A percentile compares a stretch with the other conserved stretches of the same genome.
phyloP scores from a whole-genome alignment of 192 early-diverging fungal species.

The Helicostylum pulchrum region DNA sequence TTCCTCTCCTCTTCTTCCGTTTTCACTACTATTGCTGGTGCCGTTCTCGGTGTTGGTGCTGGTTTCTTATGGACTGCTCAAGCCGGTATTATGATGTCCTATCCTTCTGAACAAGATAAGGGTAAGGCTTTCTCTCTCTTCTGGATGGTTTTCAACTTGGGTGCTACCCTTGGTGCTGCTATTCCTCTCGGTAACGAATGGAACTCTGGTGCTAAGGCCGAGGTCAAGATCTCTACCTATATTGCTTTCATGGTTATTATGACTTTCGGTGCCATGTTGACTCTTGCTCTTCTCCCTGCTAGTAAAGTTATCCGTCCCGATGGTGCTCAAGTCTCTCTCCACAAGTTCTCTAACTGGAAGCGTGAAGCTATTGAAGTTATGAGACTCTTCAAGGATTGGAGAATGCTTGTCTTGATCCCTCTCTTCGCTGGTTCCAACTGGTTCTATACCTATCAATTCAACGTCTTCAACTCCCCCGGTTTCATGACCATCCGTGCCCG shows the following conservation, averaged over 20 bases:
- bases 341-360: constrained; percentile 66
- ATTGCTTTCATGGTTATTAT: constrained; percentile 70
- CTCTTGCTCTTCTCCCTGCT: constrained; percentile 56
- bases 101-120: constrained; percentile 79
- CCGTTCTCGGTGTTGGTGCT: constrained; percentile 78
- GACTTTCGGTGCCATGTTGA: constrained; percentile 56
- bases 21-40: constrained; percentile 75
- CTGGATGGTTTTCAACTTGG: constrained; percentile 86
- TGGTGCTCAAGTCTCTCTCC: constrained; percentile 63
- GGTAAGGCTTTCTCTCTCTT: constrained; percentile 80
- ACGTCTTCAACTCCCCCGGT: constrained; percentile 53
- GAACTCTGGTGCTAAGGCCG: constrained; percentile 40
- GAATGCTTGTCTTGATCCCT: constrained; percentile 67
- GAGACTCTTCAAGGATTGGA: constrained; percentile 59
- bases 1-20: constrained; percentile 55
- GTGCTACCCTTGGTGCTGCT: constrained; percentile 76
- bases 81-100: constrained; percentile 83
- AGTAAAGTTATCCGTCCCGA: constrained; percentile 62
- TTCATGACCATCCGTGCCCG: constrained; percentile 70
- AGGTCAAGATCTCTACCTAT: constrained; percentile 69
- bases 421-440: constrained; percentile 74
- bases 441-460: constrained; percentile 78
- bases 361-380: constrained; percentile 51
- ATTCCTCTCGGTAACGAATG: constrained; percentile 73
- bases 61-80: constrained; percentile 78